These are phyloP conservation scores for Nitzschia sp. DNA, from an alignment of 108 stramenopile genomes.

Conservation along the genomic window DNA sequence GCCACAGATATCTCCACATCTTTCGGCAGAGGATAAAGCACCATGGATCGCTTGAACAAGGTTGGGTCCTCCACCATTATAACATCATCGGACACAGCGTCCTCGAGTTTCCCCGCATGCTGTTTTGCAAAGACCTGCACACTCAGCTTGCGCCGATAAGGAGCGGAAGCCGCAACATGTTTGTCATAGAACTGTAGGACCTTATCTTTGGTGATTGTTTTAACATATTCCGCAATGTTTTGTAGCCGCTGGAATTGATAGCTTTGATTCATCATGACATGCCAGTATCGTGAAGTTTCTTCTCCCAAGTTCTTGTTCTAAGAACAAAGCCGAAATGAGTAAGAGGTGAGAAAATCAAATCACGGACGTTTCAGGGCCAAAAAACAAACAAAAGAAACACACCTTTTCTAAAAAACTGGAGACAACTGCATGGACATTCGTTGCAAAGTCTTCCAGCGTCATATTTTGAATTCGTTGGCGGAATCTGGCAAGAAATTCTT, in stretches of 20 bases:
- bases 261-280: conserved; percentile 41
- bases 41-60: conserved; percentile 18
- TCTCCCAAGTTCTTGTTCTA: conserved; percentile 59
- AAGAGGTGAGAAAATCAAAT: background rate
- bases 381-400: background rate
- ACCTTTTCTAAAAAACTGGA: conserved; percentile 54
- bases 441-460: conserved; percentile 45
- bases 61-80: conserved; percentile 6
- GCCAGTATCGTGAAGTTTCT: conserved; percentile 50
- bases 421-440: conserved; percentile 41
- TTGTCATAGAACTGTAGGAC: conserved; percentile 53
- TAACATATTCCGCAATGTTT: conserved; percentile 43
- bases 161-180: conserved; percentile 35
- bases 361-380: background rate
- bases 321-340: background rate
- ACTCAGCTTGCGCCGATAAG: conserved; percentile 41
- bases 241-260: conserved; percentile 43
- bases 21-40: conserved; percentile 27
- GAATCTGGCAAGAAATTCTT: conserved; percentile 43
- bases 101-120: conserved; percentile 16
- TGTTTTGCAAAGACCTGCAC: conserved; percentile 48
- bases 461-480: conserved; percentile 39
- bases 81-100: conserved; percentile 1
- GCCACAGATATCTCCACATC: conserved; percentile 13
- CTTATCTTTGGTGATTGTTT: conserved; percentile 29